phyloP scores from a whole-genome alignment of 2,329 filamentous ascomycete species.

The Stemphylium lycopersici region DNA sequence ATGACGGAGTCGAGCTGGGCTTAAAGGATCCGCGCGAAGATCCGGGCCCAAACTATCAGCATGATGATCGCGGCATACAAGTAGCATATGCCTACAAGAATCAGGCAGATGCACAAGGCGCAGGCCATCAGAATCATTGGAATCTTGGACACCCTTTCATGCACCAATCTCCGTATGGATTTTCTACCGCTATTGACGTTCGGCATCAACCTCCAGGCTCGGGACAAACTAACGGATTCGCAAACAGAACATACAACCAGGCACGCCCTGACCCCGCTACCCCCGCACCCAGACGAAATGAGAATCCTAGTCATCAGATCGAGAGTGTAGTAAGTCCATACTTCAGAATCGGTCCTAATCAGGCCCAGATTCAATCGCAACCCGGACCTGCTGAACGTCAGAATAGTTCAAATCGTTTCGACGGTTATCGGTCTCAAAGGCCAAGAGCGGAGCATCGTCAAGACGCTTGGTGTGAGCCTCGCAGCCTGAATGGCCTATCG shows the following conservation, averaged over 20 bases:
- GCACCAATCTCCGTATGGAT: conserved; percentile 22
- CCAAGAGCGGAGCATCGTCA: conserved; percentile 8
- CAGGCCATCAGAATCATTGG: conserved; percentile 13
- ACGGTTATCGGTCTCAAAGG: conserved; percentile 34
- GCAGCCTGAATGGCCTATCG: conserved; percentile 43
- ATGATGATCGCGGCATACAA: conserved; percentile 1
- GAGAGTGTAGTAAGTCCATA: conserved; percentile 51
- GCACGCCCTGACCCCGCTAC: conserved; percentile 10
- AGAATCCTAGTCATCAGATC: conserved; percentile 22
- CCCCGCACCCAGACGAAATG: conserved; percentile 17
- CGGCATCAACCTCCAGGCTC: conserved; percentile 8
- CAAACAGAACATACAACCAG: conserved; percentile 11
- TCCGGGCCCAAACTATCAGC: neutral
- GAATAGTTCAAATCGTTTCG: conserved; percentile 37
- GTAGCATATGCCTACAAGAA: neutral
- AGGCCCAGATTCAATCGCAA: conserved; percentile 17
- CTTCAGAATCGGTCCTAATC: conserved; percentile 36
- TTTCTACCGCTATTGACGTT: conserved; percentile 1
- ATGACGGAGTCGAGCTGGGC: conserved; percentile 30
- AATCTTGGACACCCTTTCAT: conserved; percentile 25
- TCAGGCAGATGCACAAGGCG: neutral
- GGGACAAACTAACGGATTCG: conserved; percentile 8
- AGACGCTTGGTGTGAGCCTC: conserved; percentile 29
- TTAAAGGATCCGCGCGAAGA: conserved; percentile 36
- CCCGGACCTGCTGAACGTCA: conserved; percentile 33